These are phyloP conservation scores for Neonectria ditissima DNA, from an alignment of 2,329 filamentous ascomycete genomes.

Conservation along the genomic window DNA sequence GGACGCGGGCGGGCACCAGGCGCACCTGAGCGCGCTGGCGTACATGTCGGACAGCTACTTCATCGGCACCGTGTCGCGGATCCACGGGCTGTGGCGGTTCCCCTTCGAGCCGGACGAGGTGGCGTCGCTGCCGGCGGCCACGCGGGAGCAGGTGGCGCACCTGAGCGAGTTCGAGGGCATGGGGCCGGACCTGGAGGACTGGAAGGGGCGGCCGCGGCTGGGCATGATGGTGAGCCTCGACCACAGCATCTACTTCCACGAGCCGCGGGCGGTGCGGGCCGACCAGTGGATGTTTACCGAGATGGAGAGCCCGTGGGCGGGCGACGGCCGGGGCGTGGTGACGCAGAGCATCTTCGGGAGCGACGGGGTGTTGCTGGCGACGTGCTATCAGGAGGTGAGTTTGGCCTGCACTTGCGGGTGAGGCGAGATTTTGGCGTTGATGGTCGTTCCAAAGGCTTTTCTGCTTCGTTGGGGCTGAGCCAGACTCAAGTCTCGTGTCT, in stretches of 20 bases:
- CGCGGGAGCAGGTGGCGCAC: conserved; percentile 51
- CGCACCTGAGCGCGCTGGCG: conserved; percentile 87
- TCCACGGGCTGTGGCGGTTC: conserved; percentile 84
- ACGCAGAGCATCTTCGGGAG: conserved; percentile 78
- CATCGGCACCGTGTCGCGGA: conserved; percentile 86
- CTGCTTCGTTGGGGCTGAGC: too few relatives aligned
- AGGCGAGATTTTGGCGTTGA: too few relatives aligned
- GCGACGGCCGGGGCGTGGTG: conserved; percentile 81
- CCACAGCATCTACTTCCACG: conserved; percentile 78
- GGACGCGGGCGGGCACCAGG: conserved; percentile 77
- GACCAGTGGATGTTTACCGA: conserved; percentile 85
- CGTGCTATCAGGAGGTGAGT: conserved; percentile 81
- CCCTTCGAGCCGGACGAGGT: conserved; percentile 66
- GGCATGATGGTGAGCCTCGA: conserved; percentile 91
- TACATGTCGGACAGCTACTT: conserved; percentile 96
- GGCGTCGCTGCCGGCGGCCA: conserved; percentile 59
- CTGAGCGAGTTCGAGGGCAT: conserved; percentile 58
- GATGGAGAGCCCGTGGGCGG: conserved; percentile 84
- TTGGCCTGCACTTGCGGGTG: neutral
- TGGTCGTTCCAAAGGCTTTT: too few relatives aligned
- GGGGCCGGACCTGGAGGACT: conserved; percentile 57
- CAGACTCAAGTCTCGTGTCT: too few relatives aligned
- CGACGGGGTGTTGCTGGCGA: conserved; percentile 80
- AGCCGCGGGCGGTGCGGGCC: conserved; percentile 67
- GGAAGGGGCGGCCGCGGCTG: conserved; percentile 66